Conservation (phyloP, 495 filamentous ascomycete genomes). For the Glutinoglossum americanum region DNA sequence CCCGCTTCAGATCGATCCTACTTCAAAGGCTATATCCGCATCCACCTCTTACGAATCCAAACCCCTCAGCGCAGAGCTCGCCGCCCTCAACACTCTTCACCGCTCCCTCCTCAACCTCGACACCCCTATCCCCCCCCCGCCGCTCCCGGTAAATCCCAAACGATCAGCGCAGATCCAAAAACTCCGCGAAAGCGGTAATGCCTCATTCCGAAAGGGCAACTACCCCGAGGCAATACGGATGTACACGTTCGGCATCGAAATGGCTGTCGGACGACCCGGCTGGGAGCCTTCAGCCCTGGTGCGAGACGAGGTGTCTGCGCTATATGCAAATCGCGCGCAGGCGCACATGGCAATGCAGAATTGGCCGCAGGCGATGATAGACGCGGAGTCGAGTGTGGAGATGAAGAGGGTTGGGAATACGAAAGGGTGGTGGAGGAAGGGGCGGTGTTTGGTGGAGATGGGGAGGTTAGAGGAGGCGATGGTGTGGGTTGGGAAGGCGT, state of each 20-base stretch:
- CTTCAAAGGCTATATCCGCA: slow-evolving; percentile 39
- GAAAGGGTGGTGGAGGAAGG: slow-evolving; percentile 84
- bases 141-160: slow-evolving; percentile 66
- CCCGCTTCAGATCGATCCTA: slow-evolving; percentile 58
- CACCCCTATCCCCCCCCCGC: slow-evolving; percentile 45
- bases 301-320: slow-evolving; percentile 54
- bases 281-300: slow-evolving; percentile 77
- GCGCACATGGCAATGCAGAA: slow-evolving; percentile 56
- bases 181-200: slow-evolving; percentile 73
- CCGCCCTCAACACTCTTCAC: slow-evolving; percentile 52
- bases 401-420: slow-evolving; percentile 67
- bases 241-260: slow-evolving; percentile 67
- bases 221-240: slow-evolving; percentile 55
- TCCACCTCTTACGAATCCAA: slow-evolving; percentile 13
- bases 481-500: slow-evolving; percentile 43
- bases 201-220: slow-evolving; percentile 52
- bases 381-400: slow-evolving; percentile 80
- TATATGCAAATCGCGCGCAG: slow-evolving; percentile 80
- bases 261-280: slow-evolving; percentile 57
- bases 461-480: slow-evolving; percentile 61
- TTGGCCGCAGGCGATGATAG: slow-evolving; percentile 65
- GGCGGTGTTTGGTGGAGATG: slow-evolving; percentile 77
- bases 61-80: slow-evolving; percentile 41
- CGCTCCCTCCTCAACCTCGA: slow-evolving; percentile 39
- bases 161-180: slow-evolving; percentile 69